phyloP scores from a whole-genome alignment of 345 rosid species.

The Aethionema arabicum region DNA sequence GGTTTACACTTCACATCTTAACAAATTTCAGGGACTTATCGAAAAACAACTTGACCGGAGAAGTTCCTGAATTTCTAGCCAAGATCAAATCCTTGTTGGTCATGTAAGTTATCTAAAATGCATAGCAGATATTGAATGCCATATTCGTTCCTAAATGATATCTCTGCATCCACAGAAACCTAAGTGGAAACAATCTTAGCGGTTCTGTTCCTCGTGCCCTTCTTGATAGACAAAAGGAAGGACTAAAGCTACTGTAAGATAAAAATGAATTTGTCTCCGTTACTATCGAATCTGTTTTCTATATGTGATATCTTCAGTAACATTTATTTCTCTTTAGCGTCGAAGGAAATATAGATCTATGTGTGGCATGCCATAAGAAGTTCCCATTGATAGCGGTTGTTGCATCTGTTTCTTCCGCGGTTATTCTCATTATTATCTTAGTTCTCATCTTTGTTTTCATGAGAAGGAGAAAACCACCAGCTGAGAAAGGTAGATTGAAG shows the following conservation, averaged over 20 bases:
- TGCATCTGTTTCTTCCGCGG: too few species aligned
- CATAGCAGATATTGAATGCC: neutral
- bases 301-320: too few species aligned
- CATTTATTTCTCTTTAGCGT: too few species aligned
- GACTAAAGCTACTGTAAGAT: constrained; percentile 38
- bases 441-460: too few species aligned
- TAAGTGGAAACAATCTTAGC: constrained; percentile 36
- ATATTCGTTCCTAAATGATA: neutral
- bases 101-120: neutral
- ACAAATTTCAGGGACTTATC: constrained; percentile 39
- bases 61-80: constrained; percentile 44
- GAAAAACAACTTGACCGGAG: constrained; percentile 42
- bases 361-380: too few species aligned
- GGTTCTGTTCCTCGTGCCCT: constrained; percentile 44
- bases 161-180: constrained; percentile 28
- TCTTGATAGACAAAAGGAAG: constrained; percentile 31
- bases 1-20: constrained; percentile 15
- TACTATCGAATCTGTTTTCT: too few species aligned
- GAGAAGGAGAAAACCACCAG: too few species aligned
- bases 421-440: too few species aligned
- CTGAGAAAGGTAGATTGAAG: too few species aligned
- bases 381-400: too few species aligned
- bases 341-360: too few species aligned
- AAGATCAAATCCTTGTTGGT: constrained; percentile 28
- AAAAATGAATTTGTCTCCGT: too few species aligned